Percentiles rank a stretch among this genome's conserved stretches.
These are phyloP conservation scores for Metarhizium brunneum DNA, from an alignment of 2,329 filamentous ascomycete genomes.

Conservation along the genomic window DNA sequence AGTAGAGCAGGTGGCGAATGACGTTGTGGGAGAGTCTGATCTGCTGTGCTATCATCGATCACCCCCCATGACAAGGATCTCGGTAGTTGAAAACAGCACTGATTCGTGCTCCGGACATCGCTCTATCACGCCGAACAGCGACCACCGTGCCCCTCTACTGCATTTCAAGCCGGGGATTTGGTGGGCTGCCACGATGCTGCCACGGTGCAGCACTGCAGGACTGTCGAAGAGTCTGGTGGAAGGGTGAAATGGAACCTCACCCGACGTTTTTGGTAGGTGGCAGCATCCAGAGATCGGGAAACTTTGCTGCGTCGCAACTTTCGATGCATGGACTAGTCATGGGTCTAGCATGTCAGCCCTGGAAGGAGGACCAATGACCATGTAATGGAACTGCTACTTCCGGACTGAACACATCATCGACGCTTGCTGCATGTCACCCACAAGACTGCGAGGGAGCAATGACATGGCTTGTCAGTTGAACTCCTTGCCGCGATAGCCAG, in stretches of 20 bases:
- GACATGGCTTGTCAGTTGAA: background rate
- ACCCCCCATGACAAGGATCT: background rate
- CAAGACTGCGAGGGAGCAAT: background rate
- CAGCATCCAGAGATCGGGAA: background rate
- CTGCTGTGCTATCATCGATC: background rate
- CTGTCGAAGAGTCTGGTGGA: too few relatives aligned
- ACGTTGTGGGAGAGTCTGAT: background rate
- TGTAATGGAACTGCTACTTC: background rate
- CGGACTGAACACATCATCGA: background rate
- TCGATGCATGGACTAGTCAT: background rate
- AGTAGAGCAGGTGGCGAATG: conserved; percentile 4
- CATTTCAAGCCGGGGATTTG: too few relatives aligned
- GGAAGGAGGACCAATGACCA: background rate
- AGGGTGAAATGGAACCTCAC: too few relatives aligned
- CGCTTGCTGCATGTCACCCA: background rate
- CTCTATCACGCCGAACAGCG: too few relatives aligned
- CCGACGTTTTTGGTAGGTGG: too few relatives aligned
- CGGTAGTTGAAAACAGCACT: background rate
- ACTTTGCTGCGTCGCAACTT: background rate
- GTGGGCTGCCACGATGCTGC: too few relatives aligned
- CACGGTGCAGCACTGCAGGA: too few relatives aligned
- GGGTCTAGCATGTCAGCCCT: background rate
- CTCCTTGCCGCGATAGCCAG: background rate
- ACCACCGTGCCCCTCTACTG: too few relatives aligned
- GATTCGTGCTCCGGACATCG: too few relatives aligned